phyloP scores from a whole-genome alignment of 2,329 filamentous ascomycete genomes.

The Penicillium nordicum region DNA sequence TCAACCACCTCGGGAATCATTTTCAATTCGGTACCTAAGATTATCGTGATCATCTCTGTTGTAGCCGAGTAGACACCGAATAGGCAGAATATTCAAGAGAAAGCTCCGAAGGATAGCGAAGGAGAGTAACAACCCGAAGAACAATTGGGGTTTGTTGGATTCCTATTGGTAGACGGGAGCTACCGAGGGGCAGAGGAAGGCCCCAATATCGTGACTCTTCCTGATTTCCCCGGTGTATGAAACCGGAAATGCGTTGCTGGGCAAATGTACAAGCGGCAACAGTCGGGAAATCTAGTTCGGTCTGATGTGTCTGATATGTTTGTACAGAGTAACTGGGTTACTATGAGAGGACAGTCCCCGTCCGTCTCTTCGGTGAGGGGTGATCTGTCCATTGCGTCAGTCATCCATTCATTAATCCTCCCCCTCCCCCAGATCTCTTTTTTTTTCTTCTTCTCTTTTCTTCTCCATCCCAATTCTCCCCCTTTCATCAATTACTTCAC shows the following conservation, averaged over 20 bases:
- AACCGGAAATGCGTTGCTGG: constrained; percentile 39
- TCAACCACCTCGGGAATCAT: constrained; percentile 3
- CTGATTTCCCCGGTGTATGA: constrained; percentile 45
- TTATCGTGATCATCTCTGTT: constrained; percentile 9
- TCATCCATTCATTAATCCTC: constrained; percentile 29
- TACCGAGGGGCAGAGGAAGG: constrained; percentile 24
- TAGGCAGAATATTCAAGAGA: constrained; percentile 32
- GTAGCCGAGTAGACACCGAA: constrained; percentile 20
- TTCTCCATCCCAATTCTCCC: constrained; percentile 4
- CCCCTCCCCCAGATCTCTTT: constrained; percentile 27
- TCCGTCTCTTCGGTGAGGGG: constrained; percentile 31
- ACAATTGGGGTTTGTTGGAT: constrained; percentile 7
- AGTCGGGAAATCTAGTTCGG: constrained; percentile 23
- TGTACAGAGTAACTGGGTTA: background rate
- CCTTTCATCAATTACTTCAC: constrained; percentile 3
- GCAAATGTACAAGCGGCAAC: constrained; percentile 29
- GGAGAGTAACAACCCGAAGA: constrained; percentile 23
- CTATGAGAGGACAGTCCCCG: constrained; percentile 20
- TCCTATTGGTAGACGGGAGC: constrained; percentile 33
- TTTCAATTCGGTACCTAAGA: background rate
- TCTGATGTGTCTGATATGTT: constrained; percentile 12
- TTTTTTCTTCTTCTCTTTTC: constrained; percentile 2
- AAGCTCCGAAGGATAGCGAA: constrained; percentile 23
- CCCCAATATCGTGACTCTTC: constrained; percentile 36
- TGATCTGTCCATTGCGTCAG: constrained; percentile 35